A percentile compares a stretch with the other conserved stretches of the same genome.
These are phyloP conservation scores for Planoprotostelium fungivorum DNA, from an alignment of 78 protist species.

Conservation along the genomic window DNA sequence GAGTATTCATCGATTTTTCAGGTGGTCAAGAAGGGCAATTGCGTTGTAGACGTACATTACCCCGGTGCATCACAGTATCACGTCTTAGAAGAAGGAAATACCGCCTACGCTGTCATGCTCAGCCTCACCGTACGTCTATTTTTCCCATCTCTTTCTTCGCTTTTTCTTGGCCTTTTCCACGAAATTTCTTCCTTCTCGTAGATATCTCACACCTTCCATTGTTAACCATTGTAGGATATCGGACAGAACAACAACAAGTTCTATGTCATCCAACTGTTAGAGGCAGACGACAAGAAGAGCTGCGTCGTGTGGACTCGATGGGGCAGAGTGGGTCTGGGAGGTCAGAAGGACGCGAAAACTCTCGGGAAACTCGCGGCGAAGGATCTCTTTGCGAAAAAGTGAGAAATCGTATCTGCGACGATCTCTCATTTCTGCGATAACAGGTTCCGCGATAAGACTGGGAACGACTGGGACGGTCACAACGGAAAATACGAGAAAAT, in stretches of 20 bases:
- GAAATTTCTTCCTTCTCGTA: too few relatives aligned
- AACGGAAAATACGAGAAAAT: conserved; percentile 34
- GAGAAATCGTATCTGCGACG: not conserved
- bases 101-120: not conserved
- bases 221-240: too few relatives aligned
- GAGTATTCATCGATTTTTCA: too few relatives aligned
- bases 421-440: too few relatives aligned
- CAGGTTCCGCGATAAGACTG: conserved; percentile 64
- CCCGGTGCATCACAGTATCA: not conserved
- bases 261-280: conserved; percentile 75
- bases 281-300: conserved; percentile 19
- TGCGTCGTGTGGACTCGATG: conserved; percentile 66
- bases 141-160: too few relatives aligned
- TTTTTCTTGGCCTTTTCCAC: too few relatives aligned
- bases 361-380: not conserved
- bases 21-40: not conserved
- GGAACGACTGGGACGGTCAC: conserved; percentile 24
- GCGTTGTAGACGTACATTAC: not conserved
- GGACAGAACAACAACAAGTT: conserved; percentile 72
- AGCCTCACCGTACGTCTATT: not conserved
- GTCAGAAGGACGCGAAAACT: not conserved
- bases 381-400: conserved; percentile 23
- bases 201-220: too few relatives aligned
- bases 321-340: conserved; percentile 69
- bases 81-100: not conserved